Base-by-base conservation (phyloP, 495 filamentous ascomycete genomes). In the Neurospora tetraspora region DNA sequence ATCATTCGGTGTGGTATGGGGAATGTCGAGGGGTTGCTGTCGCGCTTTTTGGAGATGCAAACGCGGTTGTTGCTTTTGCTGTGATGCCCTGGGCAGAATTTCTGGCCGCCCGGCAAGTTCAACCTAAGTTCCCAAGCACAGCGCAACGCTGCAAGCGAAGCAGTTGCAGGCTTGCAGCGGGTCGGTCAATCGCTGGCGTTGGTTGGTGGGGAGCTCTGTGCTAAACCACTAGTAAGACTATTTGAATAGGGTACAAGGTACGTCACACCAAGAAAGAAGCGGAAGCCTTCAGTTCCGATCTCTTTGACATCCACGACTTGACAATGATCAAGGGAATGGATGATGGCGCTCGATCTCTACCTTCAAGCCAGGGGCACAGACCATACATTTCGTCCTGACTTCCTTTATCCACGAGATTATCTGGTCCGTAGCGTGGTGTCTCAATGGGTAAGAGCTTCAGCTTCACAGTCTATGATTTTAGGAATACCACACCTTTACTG, bases 41-140 rank as follows among this genome's bases (percentile, higher is more conserved):
- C 74, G 76, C 76, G 74, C 36, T 71, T 76, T 71, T 61, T 77
- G 74, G 31, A 71, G 70, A 37, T 76, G 61, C 16, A 70, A 65
- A 73, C 76, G 77, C 75, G 76, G 69, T 74, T 70, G 37, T 70
- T 74, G 76, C 74, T 78, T 70, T 69, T 61, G 39, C 70, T 43
- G 34, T 71, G 16, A 53, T 73, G 68, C 42, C 70, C 65, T 70
- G 70, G 76, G 74, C 75, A 76, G 76, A 78, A 78, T 78, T 65
- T 74, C 74, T 72, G 69, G 74, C 76, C 73, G 74, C 73, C 69
- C 73, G 65, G 68, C 69, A 72, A 73, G 70, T 18, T 14, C 68
- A 71, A n/a, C n/a, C n/a, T n/a, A n/a, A 74, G 76, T 74, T 78
- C 65, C 65, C 72, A 73, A 69, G 40, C 69, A 73, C 53, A 34